Evolutionary conservation across 305 asterid species (phyloP).

Genomic region (Nicotiana rustica): DNA sequence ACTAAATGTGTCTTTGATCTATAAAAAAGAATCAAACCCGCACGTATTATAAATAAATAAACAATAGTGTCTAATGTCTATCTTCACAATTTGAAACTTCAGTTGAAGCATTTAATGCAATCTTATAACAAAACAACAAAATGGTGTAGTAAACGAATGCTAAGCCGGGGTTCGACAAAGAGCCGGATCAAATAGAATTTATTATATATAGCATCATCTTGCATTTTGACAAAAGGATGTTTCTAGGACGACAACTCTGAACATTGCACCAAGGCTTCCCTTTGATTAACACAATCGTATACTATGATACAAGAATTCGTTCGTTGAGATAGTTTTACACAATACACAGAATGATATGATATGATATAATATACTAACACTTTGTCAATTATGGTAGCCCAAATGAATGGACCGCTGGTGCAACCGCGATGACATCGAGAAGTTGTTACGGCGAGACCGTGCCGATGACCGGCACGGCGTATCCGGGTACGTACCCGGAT

Average conservation of each 20-base stretch:
- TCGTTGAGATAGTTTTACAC: background rate
- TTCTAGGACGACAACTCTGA: background rate
- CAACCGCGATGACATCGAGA: constrained; percentile 49
- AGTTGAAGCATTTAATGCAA: background rate
- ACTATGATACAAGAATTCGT: background rate
- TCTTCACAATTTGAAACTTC: background rate
- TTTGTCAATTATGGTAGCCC: constrained; percentile 55
- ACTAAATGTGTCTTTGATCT: background rate
- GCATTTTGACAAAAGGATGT: background rate
- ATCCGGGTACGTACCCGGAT: constrained; percentile 64
- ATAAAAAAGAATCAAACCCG: background rate
- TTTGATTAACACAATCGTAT: background rate
- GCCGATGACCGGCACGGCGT: constrained; percentile 60
- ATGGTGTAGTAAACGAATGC: too few relatives aligned
- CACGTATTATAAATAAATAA: background rate
- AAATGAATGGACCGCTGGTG: constrained; percentile 77
- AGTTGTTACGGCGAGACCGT: constrained; percentile 87
- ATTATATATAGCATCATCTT: background rate
- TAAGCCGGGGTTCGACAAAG: too few relatives aligned
- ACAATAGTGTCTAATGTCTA: background rate
- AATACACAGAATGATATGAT: background rate
- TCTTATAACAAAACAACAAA: background rate
- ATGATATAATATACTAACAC: background rate
- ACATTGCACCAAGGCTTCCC: background rate
- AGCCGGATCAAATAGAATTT: background rate